Percentiles rank a stretch among this genome's conserved stretches.
Conservation (phyloP, 148 eudicot species). For the Amaranthus cruentus region DNA sequence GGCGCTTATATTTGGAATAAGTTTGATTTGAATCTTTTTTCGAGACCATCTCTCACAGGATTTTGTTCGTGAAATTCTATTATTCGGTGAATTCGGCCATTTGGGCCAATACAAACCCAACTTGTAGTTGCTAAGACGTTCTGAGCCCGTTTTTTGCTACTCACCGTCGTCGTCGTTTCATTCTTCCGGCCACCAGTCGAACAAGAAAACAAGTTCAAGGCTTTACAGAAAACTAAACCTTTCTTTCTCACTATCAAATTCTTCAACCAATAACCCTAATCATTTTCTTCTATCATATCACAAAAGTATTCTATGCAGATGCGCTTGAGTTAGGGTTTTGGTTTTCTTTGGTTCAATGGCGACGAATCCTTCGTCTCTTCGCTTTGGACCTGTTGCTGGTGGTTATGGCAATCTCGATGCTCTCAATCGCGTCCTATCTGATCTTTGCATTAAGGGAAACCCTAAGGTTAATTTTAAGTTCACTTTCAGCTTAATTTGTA, state of each 20-base stretch:
- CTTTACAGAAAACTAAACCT: too few species aligned
- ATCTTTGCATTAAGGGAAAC: constrained; percentile 69
- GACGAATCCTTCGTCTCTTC: constrained; percentile 40
- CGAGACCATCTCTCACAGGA: too few species aligned
- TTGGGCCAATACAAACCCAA: too few species aligned
- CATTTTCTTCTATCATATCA: neutral
- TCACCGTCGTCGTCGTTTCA: too few species aligned
- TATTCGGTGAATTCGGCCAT: too few species aligned
- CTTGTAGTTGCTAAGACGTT: too few species aligned
- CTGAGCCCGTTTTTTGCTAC: too few species aligned
- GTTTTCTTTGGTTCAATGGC: constrained; percentile 19
- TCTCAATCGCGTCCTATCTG: constrained; percentile 70
- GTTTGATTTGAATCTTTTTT: too few species aligned
- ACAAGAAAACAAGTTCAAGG: too few species aligned
- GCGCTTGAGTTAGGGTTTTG: constrained; percentile 17
- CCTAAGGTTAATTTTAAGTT: constrained; percentile 50
- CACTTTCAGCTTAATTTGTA: neutral
- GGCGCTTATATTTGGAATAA: too few species aligned
- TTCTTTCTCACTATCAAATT: neutral
- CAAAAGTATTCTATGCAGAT: constrained; percentile 4
- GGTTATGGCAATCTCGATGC: constrained; percentile 66
- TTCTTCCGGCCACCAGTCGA: too few species aligned
- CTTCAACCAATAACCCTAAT: constrained; percentile 17
- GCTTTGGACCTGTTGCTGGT: constrained; percentile 52
- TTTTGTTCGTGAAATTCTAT: too few species aligned